Evolutionary conservation across 805 yeast species (phyloP), one percentile per base, ranked within the genome.

Genomic region (Suhomyces vadensis): DNA sequence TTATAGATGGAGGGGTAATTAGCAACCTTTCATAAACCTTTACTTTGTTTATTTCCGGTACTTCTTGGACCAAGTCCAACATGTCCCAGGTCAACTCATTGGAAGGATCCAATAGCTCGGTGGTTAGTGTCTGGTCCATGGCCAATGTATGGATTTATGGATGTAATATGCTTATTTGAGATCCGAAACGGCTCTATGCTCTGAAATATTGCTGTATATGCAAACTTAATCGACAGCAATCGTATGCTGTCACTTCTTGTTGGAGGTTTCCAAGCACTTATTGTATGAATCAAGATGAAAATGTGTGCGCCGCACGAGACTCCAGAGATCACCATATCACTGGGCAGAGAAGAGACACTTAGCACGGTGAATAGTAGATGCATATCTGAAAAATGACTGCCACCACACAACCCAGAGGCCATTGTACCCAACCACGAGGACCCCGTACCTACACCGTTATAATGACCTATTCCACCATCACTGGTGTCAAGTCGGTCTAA

Each of bases 1-100:
- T 75, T 11, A 82, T 71, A 3, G 81, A 69, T 3, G 72, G 69
- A 0, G 98, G 97, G 1, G 77, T 43, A 6, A 69, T 63, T 29
- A 84, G 64, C 43, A 90, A 67, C 4, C 74, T 68, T 22, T 71
- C 67, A 44, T 75, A 74, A 14, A 81, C 61, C n/a, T 52, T 45
- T 21, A 56, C 50, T 33, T 63, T 56, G 38, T 69, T 61, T 8
- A 74, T 61, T 4, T 64, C 57, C 0, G 86, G 87, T 2, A 69
- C 60, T 14, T 72, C 73, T 58, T 88, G 95, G 6, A 88, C 75
- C 16, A 79, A 60, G 55, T 86, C 87, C 6, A 91, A 69, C 51
- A 92, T 69, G 38, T 80, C 83, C 85, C 91, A 81, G 0, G 85
- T 73, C 16, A 92, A 68, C 36, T 72, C 69, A 35, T 74, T 71